Conservation (phyloP, 2,329 filamentous ascomycete genomes). For the Ophiocordyceps camponoti-saundersi region DNA sequence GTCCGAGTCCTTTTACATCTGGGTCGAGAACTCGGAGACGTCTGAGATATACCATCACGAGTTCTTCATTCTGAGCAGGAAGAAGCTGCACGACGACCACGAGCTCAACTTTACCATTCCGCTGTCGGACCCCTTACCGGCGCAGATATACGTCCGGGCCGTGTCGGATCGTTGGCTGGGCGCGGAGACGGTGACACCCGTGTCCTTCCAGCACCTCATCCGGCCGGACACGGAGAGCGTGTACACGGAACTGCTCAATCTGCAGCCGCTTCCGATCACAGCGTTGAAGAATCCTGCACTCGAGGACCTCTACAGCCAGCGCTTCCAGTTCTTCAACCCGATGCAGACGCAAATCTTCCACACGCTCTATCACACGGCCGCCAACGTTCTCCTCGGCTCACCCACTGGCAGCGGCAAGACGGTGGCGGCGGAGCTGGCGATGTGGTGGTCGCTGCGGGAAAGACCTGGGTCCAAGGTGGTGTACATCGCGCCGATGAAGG, state of each 20-base stretch:
- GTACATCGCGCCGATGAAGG: slow-evolving; percentile 99
- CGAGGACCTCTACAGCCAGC: slow-evolving; percentile 73
- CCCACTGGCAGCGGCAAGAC: slow-evolving; percentile 97
- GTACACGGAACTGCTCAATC: slow-evolving; percentile 82
- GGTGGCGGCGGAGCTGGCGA: slow-evolving; percentile 84
- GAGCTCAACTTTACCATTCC: slow-evolving; percentile 97
- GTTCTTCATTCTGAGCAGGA: slow-evolving; percentile 81
- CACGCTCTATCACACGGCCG: slow-evolving; percentile 78
- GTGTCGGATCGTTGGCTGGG: slow-evolving; percentile 95
- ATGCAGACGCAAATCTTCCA: slow-evolving; percentile 99
- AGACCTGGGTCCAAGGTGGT: slow-evolving; percentile 92
- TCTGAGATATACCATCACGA: slow-evolving; percentile 97
- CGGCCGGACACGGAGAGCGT: slow-evolving; percentile 93
- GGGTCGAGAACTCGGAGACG: slow-evolving; percentile 97
- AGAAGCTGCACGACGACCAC: slow-evolving; percentile 87
- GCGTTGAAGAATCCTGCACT: slow-evolving; percentile 75
- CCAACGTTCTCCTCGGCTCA: slow-evolving; percentile 86
- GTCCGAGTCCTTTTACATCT: slow-evolving; percentile 94
- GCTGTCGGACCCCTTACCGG: slow-evolving; percentile 77
- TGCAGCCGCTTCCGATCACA: slow-evolving; percentile 76
- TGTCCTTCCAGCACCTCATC: slow-evolving; percentile 96
- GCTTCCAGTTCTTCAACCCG: slow-evolving; percentile 94
- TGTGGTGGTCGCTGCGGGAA: slow-evolving; percentile 99
- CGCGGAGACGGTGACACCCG: slow-evolving; percentile 83
- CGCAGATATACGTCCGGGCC: slow-evolving; percentile 88